These are phyloP conservation scores for Ophiognomonia clavigignenti-juglandacearum DNA, from an alignment of 2,329 filamentous ascomycete genomes.

Conservation along the genomic window DNA sequence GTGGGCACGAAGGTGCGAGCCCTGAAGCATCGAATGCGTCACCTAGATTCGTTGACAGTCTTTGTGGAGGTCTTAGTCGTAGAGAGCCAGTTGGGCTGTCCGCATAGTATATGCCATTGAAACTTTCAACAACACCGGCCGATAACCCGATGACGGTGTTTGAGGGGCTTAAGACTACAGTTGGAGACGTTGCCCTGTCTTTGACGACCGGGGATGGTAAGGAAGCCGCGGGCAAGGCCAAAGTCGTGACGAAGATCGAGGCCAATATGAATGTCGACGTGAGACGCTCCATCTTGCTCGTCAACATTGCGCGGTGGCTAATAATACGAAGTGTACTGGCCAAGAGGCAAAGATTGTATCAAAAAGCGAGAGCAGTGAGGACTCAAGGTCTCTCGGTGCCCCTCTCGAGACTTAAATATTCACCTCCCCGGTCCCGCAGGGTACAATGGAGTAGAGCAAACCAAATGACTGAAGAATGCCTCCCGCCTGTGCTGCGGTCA, in stretches of 20 bases:
- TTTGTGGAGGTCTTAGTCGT: constrained; percentile 64
- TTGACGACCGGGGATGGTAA: constrained; percentile 2
- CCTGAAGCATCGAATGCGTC: constrained; percentile 53
- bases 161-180: constrained; percentile 45
- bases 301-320: not conserved
- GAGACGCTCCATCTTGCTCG: constrained; percentile 3
- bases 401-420: too few relatives aligned
- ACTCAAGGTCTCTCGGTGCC: too few relatives aligned
- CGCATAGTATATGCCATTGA: constrained; percentile 72
- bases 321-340: too few relatives aligned
- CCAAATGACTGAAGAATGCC: too few relatives aligned
- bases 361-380: too few relatives aligned
- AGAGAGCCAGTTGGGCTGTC: constrained; percentile 61
- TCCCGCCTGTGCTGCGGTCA: too few relatives aligned
- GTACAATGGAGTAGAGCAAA: too few relatives aligned
- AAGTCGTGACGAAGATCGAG: not conserved
- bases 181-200: constrained; percentile 29
- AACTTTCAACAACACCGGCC: constrained; percentile 55
- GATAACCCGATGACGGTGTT: constrained; percentile 51
- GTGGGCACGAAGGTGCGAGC: constrained; percentile 61
- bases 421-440: too few relatives aligned
- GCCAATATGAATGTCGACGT: not conserved
- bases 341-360: too few relatives aligned
- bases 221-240: constrained; percentile 8
- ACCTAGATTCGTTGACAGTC: constrained; percentile 52